Percentiles rank a stretch among this genome's conserved stretches.
Evolutionary conservation across 192 early-diverging fungal genomes (phyloP).

Genomic region (Rhizoclosmatium sp.): DNA sequence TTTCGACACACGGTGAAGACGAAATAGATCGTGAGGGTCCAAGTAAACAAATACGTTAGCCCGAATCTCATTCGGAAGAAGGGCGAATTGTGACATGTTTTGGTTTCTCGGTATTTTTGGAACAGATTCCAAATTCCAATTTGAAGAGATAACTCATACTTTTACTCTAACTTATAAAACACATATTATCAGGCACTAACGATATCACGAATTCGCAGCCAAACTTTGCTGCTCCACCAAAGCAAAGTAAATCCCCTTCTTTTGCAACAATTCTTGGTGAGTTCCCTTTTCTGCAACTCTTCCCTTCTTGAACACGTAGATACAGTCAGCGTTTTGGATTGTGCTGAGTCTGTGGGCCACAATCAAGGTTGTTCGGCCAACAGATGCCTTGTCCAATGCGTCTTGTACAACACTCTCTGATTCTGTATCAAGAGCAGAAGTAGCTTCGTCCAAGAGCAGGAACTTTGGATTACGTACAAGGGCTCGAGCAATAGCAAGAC

Average conservation of each 20-base stretch:
- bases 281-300: slow-evolving; percentile 63
- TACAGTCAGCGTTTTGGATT: slow-evolving; percentile 69
- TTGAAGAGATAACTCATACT: too few relatives aligned
- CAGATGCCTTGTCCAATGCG: slow-evolving; percentile 61
- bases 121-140: background rate
- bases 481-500: slow-evolving; percentile 60
- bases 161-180: too few relatives aligned
- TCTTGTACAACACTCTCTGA: slow-evolving; percentile 72
- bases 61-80: background rate
- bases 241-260: slow-evolving; percentile 52
- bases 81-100: background rate
- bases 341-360: slow-evolving; percentile 77
- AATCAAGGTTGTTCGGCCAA: slow-evolving; percentile 69
- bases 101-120: background rate
- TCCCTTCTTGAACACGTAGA: slow-evolving; percentile 60
- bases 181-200: too few relatives aligned
- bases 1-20: background rate
- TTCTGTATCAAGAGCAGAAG: slow-evolving; percentile 65
- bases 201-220: background rate
- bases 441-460: slow-evolving; percentile 58
- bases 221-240: slow-evolving; percentile 62
- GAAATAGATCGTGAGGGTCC: background rate
- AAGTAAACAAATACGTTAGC: background rate
- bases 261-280: slow-evolving; percentile 59
- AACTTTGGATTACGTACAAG: slow-evolving; percentile 62